These are phyloP conservation scores for Colletotrichum eleusines DNA, from an alignment of 2,329 filamentous ascomycete species.

Conservation along the genomic window DNA sequence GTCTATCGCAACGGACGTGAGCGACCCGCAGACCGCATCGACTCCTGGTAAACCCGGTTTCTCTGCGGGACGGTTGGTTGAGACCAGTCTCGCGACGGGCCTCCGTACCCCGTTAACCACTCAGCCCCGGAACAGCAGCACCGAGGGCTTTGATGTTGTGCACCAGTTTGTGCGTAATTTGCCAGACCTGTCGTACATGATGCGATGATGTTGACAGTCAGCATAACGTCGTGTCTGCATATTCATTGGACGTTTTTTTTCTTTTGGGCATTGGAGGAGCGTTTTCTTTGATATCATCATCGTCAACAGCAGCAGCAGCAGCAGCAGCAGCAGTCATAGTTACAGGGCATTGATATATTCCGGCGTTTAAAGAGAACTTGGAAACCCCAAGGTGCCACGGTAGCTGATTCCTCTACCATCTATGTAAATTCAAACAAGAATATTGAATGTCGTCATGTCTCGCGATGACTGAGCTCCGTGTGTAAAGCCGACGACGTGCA, in stretches of 20 bases:
- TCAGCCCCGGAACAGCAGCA: conserved; percentile 12
- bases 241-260: not conserved
- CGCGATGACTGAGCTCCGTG: not conserved
- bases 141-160: conserved; percentile 51
- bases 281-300: conserved; percentile 14
- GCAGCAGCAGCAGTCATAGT: not conserved
- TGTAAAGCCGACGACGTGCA: conserved; percentile 4
- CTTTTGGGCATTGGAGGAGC: not conserved
- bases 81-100: conserved; percentile 24
- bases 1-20: no score
- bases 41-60: conserved; percentile 22
- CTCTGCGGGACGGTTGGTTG: conserved; percentile 15
- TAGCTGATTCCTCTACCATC: not conserved
- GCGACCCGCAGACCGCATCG: conserved; percentile 24
- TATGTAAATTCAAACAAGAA: not conserved
- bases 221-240: not conserved
- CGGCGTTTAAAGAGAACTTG: conserved; percentile 26
- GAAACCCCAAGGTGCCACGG: not conserved
- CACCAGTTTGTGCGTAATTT: conserved; percentile 53
- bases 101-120: conserved; percentile 14
- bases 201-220: conserved; percentile 47
- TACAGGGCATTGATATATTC: conserved; percentile 19
- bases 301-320: conserved; percentile 13
- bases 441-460: not conserved
- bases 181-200: conserved; percentile 61